Conservation (phyloP, 768 basidiomycete genomes). For the Coprinopsis sp. region DNA sequence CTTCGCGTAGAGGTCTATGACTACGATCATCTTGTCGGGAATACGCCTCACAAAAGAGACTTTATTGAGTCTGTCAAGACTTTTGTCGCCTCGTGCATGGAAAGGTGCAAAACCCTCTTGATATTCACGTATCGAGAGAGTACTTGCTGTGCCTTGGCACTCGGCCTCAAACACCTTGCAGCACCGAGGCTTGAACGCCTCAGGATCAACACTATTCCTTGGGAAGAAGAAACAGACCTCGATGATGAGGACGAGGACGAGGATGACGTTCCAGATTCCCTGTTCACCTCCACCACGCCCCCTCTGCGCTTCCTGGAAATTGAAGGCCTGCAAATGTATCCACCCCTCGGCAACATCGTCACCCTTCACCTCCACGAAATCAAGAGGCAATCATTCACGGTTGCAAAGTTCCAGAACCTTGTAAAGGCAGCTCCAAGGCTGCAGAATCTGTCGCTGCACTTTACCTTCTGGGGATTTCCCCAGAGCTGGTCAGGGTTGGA, state of each 20-base stretch:
- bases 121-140: slow-evolving; percentile 1
- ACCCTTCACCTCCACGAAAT: slow-evolving; percentile 6
- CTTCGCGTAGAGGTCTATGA: slow-evolving; percentile 1
- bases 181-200: not conserved
- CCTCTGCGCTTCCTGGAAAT: slow-evolving; percentile 1
- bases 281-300: not conserved
- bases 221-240: not conserved
- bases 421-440: not conserved
- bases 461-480: no score
- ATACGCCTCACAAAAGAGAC: not conserved
- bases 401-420: not conserved
- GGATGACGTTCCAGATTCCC: not conserved
- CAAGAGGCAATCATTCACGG: slow-evolving; percentile 1
- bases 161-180: not conserved
- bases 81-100: not conserved
- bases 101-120: slow-evolving; percentile 5
- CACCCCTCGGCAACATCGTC: not conserved
- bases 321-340: slow-evolving; percentile 2
- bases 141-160: not conserved
- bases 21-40: not conserved
- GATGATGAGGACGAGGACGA: not conserved
- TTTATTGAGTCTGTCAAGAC: not conserved
- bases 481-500: no score
- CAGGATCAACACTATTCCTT: not conserved
- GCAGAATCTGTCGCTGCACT: slow-evolving; percentile 7